Percentiles rank a stretch among this genome's conserved stretches.
phyloP scores from a whole-genome alignment of 2,329 filamentous ascomycete genomes.

The Cladosporium sp. region DNA sequence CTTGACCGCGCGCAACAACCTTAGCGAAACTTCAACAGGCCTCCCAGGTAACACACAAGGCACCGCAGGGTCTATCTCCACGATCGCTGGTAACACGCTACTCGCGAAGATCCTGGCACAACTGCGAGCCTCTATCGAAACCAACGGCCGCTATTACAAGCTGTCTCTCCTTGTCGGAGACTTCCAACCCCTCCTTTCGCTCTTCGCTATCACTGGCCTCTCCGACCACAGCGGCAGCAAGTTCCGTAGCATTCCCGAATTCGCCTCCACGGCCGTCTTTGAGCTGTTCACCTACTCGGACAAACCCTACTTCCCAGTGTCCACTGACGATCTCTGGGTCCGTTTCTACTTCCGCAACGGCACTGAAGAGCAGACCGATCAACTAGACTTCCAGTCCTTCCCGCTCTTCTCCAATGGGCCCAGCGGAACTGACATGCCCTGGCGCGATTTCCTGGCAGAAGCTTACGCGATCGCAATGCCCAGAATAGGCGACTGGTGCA shows the following conservation, averaged over 20 bases:
- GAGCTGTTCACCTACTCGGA: constrained; percentile 49
- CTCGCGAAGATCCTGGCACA: constrained; percentile 37
- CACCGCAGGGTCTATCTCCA: constrained; percentile 38
- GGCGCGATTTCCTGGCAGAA: constrained; percentile 50
- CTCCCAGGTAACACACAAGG: constrained; percentile 11
- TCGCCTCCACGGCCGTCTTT: constrained; percentile 52
- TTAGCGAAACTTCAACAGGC: constrained; percentile 14
- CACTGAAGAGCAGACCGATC: constrained; percentile 38
- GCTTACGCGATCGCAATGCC: constrained; percentile 47
- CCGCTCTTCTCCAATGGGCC: constrained; percentile 54
- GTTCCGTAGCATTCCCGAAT: constrained; percentile 52
- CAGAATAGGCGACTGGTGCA: constrained; percentile 55
- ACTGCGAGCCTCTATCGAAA: constrained; percentile 34
- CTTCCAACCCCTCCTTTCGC: constrained; percentile 51
- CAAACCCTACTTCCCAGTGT: constrained; percentile 38
- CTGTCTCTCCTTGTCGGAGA: constrained; percentile 49
- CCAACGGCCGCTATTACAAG: constrained; percentile 27
- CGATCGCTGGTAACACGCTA: constrained; percentile 41
- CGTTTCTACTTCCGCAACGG: constrained; percentile 60
- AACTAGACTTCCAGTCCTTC: constrained; percentile 41
- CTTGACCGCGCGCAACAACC: constrained; percentile 35
- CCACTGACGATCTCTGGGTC: constrained; percentile 51
- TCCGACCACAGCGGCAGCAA: constrained; percentile 42
- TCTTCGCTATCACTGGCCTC: constrained; percentile 50
- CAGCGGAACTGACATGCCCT: constrained; percentile 49